Evolutionary conservation across 306 rosid genomes (phyloP), one percentile per base, ranked within the genome.

Genomic region (Rosa persica): DNA sequence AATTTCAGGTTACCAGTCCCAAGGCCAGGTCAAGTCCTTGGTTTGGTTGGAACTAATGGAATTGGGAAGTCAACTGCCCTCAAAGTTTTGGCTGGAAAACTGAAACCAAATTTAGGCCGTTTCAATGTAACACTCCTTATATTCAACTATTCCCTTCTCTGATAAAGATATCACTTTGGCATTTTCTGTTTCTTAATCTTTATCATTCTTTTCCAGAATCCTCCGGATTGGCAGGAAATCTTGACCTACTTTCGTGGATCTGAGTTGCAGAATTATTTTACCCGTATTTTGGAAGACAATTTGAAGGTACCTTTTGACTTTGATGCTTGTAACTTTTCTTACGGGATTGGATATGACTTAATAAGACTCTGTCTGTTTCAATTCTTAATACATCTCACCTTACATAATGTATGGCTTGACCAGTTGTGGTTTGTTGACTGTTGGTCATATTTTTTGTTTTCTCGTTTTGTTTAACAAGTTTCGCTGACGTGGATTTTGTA

Each of bases 161-260:
- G 47, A 40, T 22, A 22, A 15, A 49, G 64, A 10, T 48, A 40
- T 51, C 10, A 62, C 16, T 52, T 62, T 86, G 78, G 12, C 51
- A 30, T 49, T 13, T 2, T 19, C 34, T 12, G 12, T 67, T 23
- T 65, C 74, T 30, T 67, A 58, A 75, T 57, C 55, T 70, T 15
- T 20, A 1, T 8, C 8, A 52, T 76, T 58, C 3, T 15, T 80
- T 82, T 79, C 83, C 88, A 94, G 98, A 90, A 89, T 36, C 99
- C 99, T 6, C 99, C 99, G 40, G 99, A 95, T 72, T 95, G 99
- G 98, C 99, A 95, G 85, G 99, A 95, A 79, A 93, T 95, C 74
- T 86, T 95, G 75, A 95, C 98, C 34, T 80, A 95, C 76, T 95
- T 95, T 75, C 90, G 98, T 79, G 99, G 99, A 54, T 95, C 99